Percentiles rank a stretch among this genome's conserved stretches.
These are phyloP conservation scores for barrel medic (Medicago truncatula) DNA, from an alignment of 306 rosid species.

Conservation along the genomic window DNA sequence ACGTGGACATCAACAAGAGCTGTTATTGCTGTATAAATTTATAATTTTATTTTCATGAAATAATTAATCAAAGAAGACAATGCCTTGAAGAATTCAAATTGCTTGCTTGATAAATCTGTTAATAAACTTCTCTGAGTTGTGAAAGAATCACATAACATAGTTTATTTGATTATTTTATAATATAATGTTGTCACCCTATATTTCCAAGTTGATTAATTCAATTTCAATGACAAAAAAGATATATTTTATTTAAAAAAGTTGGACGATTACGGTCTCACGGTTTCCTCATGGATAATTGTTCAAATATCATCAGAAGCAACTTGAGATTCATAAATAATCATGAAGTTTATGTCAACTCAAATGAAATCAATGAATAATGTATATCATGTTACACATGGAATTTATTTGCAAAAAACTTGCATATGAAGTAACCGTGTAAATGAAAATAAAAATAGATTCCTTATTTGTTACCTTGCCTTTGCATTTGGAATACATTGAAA, in stretches of 20 bases:
- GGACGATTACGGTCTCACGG: conserved; percentile 7
- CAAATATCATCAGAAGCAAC: conserved; percentile 11
- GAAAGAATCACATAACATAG: conserved; percentile 18
- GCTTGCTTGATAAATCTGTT: conserved; percentile 30
- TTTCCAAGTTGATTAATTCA: conserved; percentile 38
- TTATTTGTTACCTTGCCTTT: conserved; percentile 21
- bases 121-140: background rate
- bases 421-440: conserved; percentile 28
- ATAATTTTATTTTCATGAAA: no score
- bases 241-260: conserved; percentile 30
- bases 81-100: conserved; percentile 9
- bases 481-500: conserved; percentile 25
- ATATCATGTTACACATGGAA: conserved; percentile 33
- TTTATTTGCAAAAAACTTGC: conserved; percentile 38
- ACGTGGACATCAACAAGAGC: conserved; percentile 10
- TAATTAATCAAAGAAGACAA: conserved; percentile 24
- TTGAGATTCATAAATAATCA: conserved; percentile 35
- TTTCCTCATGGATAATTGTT: conserved; percentile 35
- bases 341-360: conserved; percentile 24
- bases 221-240: conserved; percentile 23
- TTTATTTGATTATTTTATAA: conserved; percentile 14
- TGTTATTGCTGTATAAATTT: conserved; percentile 18
- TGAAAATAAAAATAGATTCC: no score
- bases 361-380: background rate
- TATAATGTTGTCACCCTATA: conserved; percentile 22